Conservation (phyloP, 108 stramenopile genomes). For the Nitzschia palea region DNA sequence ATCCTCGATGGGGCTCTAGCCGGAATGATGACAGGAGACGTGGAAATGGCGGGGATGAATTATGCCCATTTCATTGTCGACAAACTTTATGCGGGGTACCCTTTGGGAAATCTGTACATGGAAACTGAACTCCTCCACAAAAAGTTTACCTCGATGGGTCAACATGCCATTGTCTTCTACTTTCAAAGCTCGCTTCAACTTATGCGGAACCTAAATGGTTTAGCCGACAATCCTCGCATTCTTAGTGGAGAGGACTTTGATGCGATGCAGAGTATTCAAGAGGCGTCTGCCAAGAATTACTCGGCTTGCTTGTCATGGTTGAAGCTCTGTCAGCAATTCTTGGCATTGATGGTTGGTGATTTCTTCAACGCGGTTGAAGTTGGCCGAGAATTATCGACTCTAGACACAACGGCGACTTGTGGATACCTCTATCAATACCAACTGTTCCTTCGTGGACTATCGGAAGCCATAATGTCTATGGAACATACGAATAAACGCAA, state of each 20-base stretch:
- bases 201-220: background rate
- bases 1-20: background rate
- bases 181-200: slow-evolving; percentile 1
- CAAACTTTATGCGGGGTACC: background rate
- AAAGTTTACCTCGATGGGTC: background rate
- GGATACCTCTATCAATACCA: background rate
- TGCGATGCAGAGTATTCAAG: background rate
- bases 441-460: background rate
- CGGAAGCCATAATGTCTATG: background rate
- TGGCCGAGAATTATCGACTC: background rate
- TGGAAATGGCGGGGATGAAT: slow-evolving; percentile 19
- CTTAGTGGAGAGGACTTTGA: slow-evolving; percentile 11
- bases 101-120: background rate
- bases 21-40: slow-evolving; percentile 17
- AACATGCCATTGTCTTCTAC: background rate
- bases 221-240: background rate
- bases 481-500: background rate
- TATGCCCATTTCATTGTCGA: background rate
- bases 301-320: background rate
- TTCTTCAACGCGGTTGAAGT: background rate
- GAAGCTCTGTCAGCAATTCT: background rate
- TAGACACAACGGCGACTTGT: background rate
- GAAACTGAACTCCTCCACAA: background rate
- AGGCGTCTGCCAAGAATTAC: background rate
- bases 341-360: background rate